phyloP scores from a whole-genome alignment of 2,329 filamentous ascomycete species.

The Monilinia vaccinii-corymbosi region DNA sequence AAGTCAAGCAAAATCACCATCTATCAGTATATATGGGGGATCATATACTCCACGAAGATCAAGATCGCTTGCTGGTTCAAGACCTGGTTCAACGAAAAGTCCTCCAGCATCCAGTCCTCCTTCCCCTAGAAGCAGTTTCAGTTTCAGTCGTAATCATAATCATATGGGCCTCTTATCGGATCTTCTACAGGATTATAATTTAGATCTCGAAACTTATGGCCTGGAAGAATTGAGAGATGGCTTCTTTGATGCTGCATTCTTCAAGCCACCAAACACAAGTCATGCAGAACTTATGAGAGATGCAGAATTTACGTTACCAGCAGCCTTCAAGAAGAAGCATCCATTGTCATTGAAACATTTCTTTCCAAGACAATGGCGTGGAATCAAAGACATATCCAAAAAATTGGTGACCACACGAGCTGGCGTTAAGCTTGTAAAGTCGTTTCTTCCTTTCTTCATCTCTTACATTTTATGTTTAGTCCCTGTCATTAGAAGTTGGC shows the following conservation, averaged over 20 bases:
- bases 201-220: constrained; percentile 35
- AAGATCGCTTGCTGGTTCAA: constrained; percentile 14
- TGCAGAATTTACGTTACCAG: constrained; percentile 38
- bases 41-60: constrained; percentile 27
- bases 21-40: constrained; percentile 29
- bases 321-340: constrained; percentile 37
- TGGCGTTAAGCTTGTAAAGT: constrained; percentile 43
- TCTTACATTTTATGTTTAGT: constrained; percentile 48
- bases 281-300: constrained; percentile 34
- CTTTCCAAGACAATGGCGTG: constrained; percentile 39
- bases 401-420: constrained; percentile 39
- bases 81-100: constrained; percentile 10
- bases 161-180: constrained; percentile 21
- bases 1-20: constrained; percentile 14
- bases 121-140: constrained; percentile 19
- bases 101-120: constrained; percentile 21
- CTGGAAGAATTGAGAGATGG: constrained; percentile 35
- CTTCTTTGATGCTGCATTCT: constrained; percentile 36
- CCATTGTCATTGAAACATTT: constrained; percentile 40
- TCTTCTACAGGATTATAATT: constrained; percentile 28
- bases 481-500: constrained; percentile 38
- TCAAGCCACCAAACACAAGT: constrained; percentile 34
- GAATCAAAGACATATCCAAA: constrained; percentile 33
- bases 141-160: constrained; percentile 26
- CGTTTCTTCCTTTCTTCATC: constrained; percentile 47